Base-by-base conservation (phyloP, 768 basidiomycete genomes). In the Boletus rubropictus region DNA sequence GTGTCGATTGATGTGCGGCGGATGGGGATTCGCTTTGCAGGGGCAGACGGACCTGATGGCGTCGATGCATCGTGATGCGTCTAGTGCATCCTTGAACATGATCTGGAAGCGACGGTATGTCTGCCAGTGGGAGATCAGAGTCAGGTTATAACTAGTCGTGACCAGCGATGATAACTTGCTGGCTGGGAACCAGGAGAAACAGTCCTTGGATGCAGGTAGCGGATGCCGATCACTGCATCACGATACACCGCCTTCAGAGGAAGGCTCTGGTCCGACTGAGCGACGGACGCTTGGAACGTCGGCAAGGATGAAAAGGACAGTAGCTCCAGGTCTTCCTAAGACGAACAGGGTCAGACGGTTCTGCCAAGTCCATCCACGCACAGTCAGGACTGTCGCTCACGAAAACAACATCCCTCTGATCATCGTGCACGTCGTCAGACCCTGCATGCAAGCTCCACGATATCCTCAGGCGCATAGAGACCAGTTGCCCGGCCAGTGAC, bases 221-320 rank as follows among this genome's bases (percentile, higher is more conserved):
- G 81, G 37, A 90, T 76, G 11, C 88, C 88, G 22, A 89, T 83
- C 0, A 82, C 71, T 4, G 76, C 71, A 46, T 84, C 86, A 20
- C 84, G 80, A 60, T 86, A 86, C 9, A 89, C 85, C 7, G 85
- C 87, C 63, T 88, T 89, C 35, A 90, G 66, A n/a, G 88, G 86
- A 25, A 84, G 71, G 20, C 77, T 76, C 54, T 84, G 81, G 11
- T 69, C 67, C 37, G 56, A 69, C 49, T 60, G 68, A 56, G 52
- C 63, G 44, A 50, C 47, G 21, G 62, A 57, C 12, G 65, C 42
- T 31, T 57, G 61, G 25, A 58, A 51, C 15, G 68, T 57, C 20
- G 66, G 58, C 42, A 76, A 57, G 12, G 71, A 70, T 3, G 86
- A 85, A 61, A 86, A 85, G 2, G 79, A 73, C 21, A 89, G 66